Conservation (phyloP, 179 eudicot genomes). For the Amaranthus tricolor region DNA sequence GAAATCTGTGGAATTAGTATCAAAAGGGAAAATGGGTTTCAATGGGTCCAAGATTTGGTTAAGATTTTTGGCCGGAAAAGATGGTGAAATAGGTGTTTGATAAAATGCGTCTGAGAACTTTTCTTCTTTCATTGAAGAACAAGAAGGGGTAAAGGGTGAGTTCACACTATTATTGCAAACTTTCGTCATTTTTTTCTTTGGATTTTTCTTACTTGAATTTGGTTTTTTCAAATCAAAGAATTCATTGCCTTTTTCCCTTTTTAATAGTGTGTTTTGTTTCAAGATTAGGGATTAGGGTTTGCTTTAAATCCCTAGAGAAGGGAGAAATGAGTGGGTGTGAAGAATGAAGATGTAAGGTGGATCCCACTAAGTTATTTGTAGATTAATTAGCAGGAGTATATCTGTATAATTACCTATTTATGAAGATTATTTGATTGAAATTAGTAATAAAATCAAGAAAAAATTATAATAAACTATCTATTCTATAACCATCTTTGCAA, state of each 20-base stretch:
- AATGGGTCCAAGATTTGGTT: neutral
- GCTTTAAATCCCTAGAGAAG: neutral
- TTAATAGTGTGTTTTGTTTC: neutral
- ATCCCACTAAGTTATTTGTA: neutral
- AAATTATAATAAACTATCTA: too few species aligned
- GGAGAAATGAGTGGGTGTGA: conserved; percentile 13
- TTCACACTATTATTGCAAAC: conserved; percentile 32
- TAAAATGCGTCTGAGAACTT: conserved; percentile 24
- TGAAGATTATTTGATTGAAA: too few species aligned
- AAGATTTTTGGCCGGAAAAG: neutral
- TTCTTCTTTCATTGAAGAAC: conserved; percentile 4
- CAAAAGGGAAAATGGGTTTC: neutral
- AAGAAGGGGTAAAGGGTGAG: conserved; percentile 21
- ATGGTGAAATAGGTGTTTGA: conserved; percentile 20
- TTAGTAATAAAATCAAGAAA: too few species aligned
- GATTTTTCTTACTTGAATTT: neutral
- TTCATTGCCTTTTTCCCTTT: neutral
- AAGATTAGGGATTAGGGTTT: too few species aligned
- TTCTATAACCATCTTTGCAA: too few species aligned
- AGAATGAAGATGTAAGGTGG: neutral
- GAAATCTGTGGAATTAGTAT: neutral
- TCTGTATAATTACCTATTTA: too few species aligned
- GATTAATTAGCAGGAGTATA: too few species aligned
- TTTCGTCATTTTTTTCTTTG: conserved; percentile 12
- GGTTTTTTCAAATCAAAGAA: too few species aligned